Conservation (phyloP, 164 flowering plant species). For the Vitis cinerea region DNA sequence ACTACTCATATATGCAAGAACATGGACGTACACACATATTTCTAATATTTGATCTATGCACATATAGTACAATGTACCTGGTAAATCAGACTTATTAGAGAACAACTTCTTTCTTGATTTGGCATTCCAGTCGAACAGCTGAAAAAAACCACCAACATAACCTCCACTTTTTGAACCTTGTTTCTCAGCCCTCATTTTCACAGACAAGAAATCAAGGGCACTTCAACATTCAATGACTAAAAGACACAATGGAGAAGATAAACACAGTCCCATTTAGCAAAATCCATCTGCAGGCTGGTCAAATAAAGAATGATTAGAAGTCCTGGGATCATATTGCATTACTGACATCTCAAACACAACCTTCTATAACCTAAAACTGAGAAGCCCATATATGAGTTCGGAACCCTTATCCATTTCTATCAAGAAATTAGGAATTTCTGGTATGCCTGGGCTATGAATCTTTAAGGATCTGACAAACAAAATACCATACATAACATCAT, state of each 20-base stretch:
- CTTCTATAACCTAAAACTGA: too few relatives aligned
- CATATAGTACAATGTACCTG: conserved; percentile 40
- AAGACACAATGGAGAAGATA: not conserved
- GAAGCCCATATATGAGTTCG: too few relatives aligned
- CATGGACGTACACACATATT: too few relatives aligned
- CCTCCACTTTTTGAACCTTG: conserved; percentile 57
- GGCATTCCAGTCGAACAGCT: conserved; percentile 90
- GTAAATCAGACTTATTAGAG: conserved; percentile 61
- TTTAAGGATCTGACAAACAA: too few relatives aligned
- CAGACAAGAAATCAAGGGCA: conserved; percentile 12
- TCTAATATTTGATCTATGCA: not conserved
- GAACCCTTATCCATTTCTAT: too few relatives aligned
- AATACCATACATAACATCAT: too few relatives aligned
- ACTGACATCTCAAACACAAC: too few relatives aligned
- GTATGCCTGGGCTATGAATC: too few relatives aligned
- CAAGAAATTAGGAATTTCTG: too few relatives aligned
- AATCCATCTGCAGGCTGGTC: conserved; percentile 24
- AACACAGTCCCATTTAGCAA: not conserved
- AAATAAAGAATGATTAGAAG: not conserved
- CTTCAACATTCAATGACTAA: conserved; percentile 1
- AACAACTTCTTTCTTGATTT: conserved; percentile 88
- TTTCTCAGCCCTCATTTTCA: conserved; percentile 62
- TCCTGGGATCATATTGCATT: not conserved
- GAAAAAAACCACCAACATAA: conserved; percentile 83
- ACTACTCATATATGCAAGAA: too few relatives aligned